phyloP scores from a whole-genome alignment of 352 stramenopile genomes.

The Globisporangium polare region DNA sequence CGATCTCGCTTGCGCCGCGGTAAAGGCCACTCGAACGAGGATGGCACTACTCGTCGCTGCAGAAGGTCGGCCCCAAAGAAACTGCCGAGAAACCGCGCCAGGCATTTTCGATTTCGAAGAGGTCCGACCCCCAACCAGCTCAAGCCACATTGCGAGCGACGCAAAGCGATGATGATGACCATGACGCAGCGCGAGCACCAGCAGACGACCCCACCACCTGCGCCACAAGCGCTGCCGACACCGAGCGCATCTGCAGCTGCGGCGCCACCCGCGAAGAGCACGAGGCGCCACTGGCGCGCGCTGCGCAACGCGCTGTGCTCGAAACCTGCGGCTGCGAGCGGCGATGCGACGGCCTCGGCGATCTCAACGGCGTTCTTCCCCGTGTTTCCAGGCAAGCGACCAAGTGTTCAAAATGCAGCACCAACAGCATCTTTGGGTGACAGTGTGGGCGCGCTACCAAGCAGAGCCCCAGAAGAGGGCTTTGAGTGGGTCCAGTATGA shows the following conservation, averaged over 20 bases:
- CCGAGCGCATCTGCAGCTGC: not conserved
- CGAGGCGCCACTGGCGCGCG: conserved; percentile 60
- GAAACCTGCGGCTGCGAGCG: conserved; percentile 21
- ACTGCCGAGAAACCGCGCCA: conserved; percentile 1
- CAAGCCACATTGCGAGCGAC: too few species aligned
- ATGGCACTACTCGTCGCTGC: too few species aligned
- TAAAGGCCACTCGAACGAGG: too few species aligned
- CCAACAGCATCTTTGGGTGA: not conserved
- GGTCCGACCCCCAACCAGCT: conserved; percentile 5
- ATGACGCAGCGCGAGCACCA: conserved; percentile 12
- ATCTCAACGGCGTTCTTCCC: conserved; percentile 66
- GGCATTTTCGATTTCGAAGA: conserved; percentile 9
- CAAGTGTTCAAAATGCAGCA: conserved; percentile 6
- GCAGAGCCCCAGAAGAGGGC: conserved; percentile 18
- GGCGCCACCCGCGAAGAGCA: conserved; percentile 21
- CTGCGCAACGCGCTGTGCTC: conserved; percentile 57
- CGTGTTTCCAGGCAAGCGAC: conserved; percentile 20
- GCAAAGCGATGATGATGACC: conserved; percentile 4
- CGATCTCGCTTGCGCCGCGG: too few species aligned
- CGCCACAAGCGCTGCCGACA: not conserved
- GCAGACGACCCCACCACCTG: conserved; percentile 2
- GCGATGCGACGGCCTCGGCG: conserved; percentile 45
- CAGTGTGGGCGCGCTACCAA: not conserved
- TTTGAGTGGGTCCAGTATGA: conserved; percentile 60
- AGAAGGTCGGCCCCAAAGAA: too few species aligned